Conservation (phyloP, 2,329 filamentous ascomycete genomes). For the Immersiporthe knoxdaviesiana region DNA sequence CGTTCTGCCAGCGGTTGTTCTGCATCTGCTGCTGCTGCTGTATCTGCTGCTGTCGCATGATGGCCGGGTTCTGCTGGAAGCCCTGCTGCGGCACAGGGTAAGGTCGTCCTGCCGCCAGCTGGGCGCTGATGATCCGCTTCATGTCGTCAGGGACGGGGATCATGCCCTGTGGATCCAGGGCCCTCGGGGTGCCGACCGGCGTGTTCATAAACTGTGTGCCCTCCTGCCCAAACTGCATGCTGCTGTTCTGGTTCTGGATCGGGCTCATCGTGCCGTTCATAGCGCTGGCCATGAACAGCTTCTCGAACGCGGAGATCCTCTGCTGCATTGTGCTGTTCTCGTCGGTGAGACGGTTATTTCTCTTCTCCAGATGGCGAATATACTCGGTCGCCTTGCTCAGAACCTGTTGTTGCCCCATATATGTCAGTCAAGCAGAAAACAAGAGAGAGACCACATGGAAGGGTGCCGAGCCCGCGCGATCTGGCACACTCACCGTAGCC, state of each 20-base stretch:
- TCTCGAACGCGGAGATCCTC: constrained; percentile 74
- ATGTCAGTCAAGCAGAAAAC: constrained; percentile 16
- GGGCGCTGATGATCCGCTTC: constrained; percentile 63
- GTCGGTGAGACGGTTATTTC: constrained; percentile 79
- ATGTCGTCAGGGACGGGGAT: constrained; percentile 70
- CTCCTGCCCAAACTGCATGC: constrained; percentile 55
- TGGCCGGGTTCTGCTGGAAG: constrained; percentile 46
- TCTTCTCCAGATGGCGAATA: constrained; percentile 89
- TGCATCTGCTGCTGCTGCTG: constrained; percentile 56
- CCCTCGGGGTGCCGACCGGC: constrained; percentile 47
- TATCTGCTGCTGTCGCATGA: constrained; percentile 60
- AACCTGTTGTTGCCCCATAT: constrained; percentile 54
- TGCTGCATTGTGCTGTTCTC: constrained; percentile 81
- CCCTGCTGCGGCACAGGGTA: constrained; percentile 49
- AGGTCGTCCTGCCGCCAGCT: constrained; percentile 58
- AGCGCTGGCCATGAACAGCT: constrained; percentile 78
- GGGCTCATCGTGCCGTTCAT: constrained; percentile 64
- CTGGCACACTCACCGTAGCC: constrained; percentile 67
- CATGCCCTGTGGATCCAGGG: constrained; percentile 57
- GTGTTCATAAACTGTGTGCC: constrained; percentile 47
- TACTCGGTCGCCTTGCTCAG: constrained; percentile 96
- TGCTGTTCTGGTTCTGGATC: constrained; percentile 57
- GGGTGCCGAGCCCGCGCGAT: background rate
- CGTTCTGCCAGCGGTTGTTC: constrained; percentile 57
- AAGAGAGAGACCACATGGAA: no score